Evolutionary conservation across 1,139 yeast species (phyloP), one percentile per base, ranked within the genome.

Genomic region (Yamadazyma oceani): DNA sequence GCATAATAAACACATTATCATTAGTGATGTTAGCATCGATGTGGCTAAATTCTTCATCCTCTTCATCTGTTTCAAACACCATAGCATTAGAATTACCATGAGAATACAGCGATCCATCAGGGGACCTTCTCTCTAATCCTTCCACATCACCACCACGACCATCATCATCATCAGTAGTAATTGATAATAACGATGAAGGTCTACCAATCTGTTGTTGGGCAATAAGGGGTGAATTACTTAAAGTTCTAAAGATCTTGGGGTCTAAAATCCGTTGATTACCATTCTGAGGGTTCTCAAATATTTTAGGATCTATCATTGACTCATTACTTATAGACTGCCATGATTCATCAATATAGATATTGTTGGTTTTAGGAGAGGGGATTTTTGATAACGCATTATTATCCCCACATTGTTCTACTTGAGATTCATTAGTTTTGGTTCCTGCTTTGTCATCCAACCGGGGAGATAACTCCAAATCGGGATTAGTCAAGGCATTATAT

Each of bases 21-120:
- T 19, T 19, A 5, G 25, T 46, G 30, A 39, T 47, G 12, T 43
- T 48, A 24, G 40, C 36, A 19, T 44, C 44, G 6, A 14, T 16
- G 21, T 40, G 35, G 24, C 41, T 45, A 14, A 46, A 45, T 8
- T 54, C 60, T 10, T 49, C 60, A 33, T 60, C 69, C 42, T 68
- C 75, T 42, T 66, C 73, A 39, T 68, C 75, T 0, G 71, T 66
- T 38, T 69, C 74, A 48, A 68, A 66, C 11, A 67, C 67, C 69
- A 67, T 63, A 3, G 64, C 65, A 17, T 47, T 42, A 23, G 35
- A 17, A 40, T 33, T 23, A 16, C 7, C 17, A 25, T 31, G 25
- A 26, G 29, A 12, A 27, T 26, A 17, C 12, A 14, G n/a, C 8
- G 26, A 14, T 26, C 25, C 34, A n/a, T n/a, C n/a, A n/a, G n/a